These are phyloP conservation scores for Paracoccidioides brasiliensis DNA, from an alignment of 2,329 filamentous ascomycete species.

Conservation along the genomic window DNA sequence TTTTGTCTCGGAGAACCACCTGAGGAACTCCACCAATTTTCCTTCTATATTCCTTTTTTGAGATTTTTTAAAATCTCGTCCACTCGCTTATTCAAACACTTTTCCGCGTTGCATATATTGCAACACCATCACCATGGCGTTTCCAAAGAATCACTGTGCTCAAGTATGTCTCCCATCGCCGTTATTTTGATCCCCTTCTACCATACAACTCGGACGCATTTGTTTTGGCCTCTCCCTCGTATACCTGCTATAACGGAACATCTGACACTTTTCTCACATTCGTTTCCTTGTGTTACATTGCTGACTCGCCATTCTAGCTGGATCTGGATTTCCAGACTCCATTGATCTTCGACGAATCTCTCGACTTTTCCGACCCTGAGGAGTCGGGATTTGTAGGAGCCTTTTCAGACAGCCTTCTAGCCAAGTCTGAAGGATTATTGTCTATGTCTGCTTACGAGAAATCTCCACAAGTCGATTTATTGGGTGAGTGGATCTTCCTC, in stretches of 20 bases:
- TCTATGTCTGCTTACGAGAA: slow-evolving; percentile 78
- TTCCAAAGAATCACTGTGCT: slow-evolving; percentile 33
- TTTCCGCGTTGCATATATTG: slow-evolving; percentile 30
- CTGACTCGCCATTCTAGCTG: slow-evolving; percentile 20
- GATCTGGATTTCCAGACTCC: slow-evolving; percentile 35
- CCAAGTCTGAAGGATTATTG: slow-evolving; percentile 49
- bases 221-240: slow-evolving; percentile 3
- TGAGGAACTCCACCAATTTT: slow-evolving; percentile 24
- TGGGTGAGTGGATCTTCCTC: slow-evolving; percentile 50
- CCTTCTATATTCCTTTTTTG: slow-evolving; percentile 18
- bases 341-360: slow-evolving; percentile 35
- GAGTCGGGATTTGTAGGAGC: slow-evolving; percentile 32
- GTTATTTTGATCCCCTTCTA: slow-evolving; percentile 14
- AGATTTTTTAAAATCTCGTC: slow-evolving; percentile 28
- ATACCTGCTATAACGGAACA: slow-evolving; percentile 5
- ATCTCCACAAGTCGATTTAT: slow-evolving; percentile 59
- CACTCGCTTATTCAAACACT: slow-evolving; percentile 34
- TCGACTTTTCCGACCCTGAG: slow-evolving; percentile 34
- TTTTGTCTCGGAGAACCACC: slow-evolving; percentile 29
- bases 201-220: slow-evolving; percentile 1
- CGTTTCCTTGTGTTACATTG: not conserved
- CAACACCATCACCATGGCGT: slow-evolving; percentile 39
- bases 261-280: not conserved
- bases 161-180: slow-evolving; percentile 25
- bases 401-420: slow-evolving; percentile 39